A percentile compares a stretch with the other conserved stretches of the same genome.
Evolutionary conservation across 306 rosid species (phyloP).

Genomic region (Vachellia pachyceras): DNA sequence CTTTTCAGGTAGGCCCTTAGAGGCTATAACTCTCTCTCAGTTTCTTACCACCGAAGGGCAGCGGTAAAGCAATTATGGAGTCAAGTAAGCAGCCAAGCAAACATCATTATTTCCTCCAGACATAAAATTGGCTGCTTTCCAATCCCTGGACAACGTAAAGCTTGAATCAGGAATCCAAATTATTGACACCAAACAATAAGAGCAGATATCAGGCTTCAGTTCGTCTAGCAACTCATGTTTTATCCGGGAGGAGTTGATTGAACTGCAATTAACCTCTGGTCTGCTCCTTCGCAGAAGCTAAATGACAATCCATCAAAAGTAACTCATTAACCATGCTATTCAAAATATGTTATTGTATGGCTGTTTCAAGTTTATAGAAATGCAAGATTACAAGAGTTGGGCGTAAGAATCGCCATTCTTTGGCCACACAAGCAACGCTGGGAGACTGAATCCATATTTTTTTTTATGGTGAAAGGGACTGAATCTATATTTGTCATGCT

Average conservation of each 20-base stretch:
- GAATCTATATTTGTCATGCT: conserved; percentile 7
- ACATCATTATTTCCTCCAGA: neutral
- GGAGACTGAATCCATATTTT: conserved; percentile 2
- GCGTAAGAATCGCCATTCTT: neutral
- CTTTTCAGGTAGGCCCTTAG: conserved; percentile 4
- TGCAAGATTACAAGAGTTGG: neutral
- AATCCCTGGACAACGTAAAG: neutral
- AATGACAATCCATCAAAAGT: neutral
- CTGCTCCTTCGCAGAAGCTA: neutral
- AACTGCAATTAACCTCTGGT: neutral
- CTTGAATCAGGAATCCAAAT: neutral
- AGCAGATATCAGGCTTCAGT: neutral
- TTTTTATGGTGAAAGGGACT: too few relatives aligned
- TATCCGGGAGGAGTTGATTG: neutral
- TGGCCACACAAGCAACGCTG: neutral
- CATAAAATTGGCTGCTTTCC: neutral
- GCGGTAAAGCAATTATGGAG: neutral
- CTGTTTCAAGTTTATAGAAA: neutral
- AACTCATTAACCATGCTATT: conserved; percentile 1
- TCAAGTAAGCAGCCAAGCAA: neutral
- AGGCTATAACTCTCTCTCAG: neutral
- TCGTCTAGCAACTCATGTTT: neutral
- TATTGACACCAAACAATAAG: neutral
- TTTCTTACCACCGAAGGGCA: neutral
- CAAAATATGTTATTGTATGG: neutral